Evolutionary conservation across 2,329 filamentous ascomycete species (phyloP), one percentile per base, ranked within the genome.

Genomic region (Colletotrichum falcatum): DNA sequence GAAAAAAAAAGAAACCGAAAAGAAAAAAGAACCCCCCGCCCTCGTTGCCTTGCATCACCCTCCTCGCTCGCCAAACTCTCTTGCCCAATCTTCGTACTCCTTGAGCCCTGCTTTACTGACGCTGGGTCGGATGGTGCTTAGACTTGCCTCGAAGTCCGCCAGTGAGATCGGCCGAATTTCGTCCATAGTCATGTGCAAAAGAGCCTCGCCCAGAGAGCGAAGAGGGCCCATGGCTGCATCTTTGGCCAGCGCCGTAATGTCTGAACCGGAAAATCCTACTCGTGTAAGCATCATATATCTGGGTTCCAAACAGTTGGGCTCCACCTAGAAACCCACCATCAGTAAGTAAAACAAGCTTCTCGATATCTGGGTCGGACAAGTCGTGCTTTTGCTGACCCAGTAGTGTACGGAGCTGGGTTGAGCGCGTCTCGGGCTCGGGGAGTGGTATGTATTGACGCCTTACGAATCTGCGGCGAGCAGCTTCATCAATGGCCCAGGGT

Each of bases 171-270:
- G 91, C 16, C 95, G 88, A 74, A 99, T 98, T 75, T 98, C 90
- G 72, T 99, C 96, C 88, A 96, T 97, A 0, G 92, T 93, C 86
- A 97, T 98, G 74, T 93, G 91, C 42, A 99, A 85, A 37, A 99
- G 83, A 49, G 92, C 94, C 79, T 98, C 96, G 33, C 96, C 96
- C 2, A 98, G 85, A 63, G 94, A 95, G 39, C 96, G 89, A 16
- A 99, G 84, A 0, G 96, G 96, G 0, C 96, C 95, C 96, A 99
- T 99, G 3, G 96, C 96, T 11, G 96, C 96, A 78, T 99, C 96
- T 81, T 99, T 99, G 9, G 96, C 96, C 11, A 99, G 85, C 1
- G 96, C 95, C 28, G 96, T 98, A 74, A 99, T 97, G 77, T 99
- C 96, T 2, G 94, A 97, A 54, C 96, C 96, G 11, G 94, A 98